phyloP scores from a whole-genome alignment of 1,139 yeast species.

The Sugiyamaella pinicola region DNA sequence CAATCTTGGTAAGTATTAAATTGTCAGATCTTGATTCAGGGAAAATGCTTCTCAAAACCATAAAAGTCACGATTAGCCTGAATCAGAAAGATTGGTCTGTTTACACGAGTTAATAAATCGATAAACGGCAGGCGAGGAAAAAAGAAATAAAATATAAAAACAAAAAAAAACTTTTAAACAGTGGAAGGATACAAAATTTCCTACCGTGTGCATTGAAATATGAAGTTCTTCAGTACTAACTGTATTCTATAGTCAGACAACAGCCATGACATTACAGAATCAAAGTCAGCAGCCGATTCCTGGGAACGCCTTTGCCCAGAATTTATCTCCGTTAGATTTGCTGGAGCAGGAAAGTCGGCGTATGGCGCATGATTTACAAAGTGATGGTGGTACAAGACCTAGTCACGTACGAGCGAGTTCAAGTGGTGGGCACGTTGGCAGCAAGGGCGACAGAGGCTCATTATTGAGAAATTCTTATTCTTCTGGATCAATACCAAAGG shows the following conservation, averaged over 20 bases:
- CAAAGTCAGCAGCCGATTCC: slow-evolving; percentile 5
- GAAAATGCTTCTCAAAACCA: slow-evolving; percentile 1
- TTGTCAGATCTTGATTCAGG: background rate
- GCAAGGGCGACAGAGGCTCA: background rate
- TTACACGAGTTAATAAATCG: background rate
- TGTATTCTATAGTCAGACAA: background rate
- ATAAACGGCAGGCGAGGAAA: background rate
- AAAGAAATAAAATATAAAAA: background rate
- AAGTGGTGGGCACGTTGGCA: background rate
- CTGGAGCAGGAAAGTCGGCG: slow-evolving; percentile 38
- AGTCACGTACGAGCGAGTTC: background rate
- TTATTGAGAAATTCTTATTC: background rate
- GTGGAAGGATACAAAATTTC: background rate
- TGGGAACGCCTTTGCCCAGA: slow-evolving; percentile 28
- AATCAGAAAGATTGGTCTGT: background rate
- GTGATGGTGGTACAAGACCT: slow-evolving; percentile 1
- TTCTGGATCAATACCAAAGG: background rate
- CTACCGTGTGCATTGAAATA: background rate
- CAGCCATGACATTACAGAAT: slow-evolving; percentile 14
- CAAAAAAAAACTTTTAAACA: background rate
- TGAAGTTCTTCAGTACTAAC: slow-evolving; percentile 4
- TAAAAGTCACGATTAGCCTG: slow-evolving; percentile 2
- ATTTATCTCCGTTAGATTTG: slow-evolving; percentile 38
- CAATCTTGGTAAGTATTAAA: slow-evolving; percentile 4
- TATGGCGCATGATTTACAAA: slow-evolving; percentile 32